phyloP scores from a whole-genome alignment of 169 alveolate species.

The Cryptosporidium sp. region DNA sequence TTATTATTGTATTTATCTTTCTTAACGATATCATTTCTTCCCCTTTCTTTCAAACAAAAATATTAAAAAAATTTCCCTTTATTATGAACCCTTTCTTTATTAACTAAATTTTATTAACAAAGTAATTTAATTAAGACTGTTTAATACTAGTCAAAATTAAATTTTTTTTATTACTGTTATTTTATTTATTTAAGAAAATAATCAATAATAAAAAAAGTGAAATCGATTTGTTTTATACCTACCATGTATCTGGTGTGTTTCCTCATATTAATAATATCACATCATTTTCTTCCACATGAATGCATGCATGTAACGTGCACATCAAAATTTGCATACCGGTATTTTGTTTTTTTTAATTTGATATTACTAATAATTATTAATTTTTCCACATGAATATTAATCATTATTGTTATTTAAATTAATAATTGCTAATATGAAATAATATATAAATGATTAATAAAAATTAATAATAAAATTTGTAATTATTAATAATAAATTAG shows the following conservation, averaged over 20 bases:
- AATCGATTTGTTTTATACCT: background rate
- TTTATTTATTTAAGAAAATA: slow-evolving; percentile 8
- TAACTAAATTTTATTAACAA: background rate
- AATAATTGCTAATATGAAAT: too few species aligned
- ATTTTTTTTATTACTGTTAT: slow-evolving; percentile 20
- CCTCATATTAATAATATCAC: slow-evolving; percentile 18
- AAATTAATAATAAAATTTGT: background rate
- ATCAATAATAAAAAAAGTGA: slow-evolving; percentile 27
- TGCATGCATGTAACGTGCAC: slow-evolving; percentile 59
- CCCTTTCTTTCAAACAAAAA: background rate
- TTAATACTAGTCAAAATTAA: slow-evolving; percentile 1
- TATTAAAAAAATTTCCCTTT: background rate
- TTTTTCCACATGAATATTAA: slow-evolving; percentile 19
- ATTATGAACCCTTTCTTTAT: background rate
- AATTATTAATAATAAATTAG: background rate
- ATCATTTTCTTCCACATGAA: slow-evolving; percentile 36
- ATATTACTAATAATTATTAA: background rate
- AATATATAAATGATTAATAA: background rate
- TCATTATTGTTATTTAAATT: background rate
- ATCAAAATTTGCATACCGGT: slow-evolving; percentile 29
- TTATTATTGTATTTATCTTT: slow-evolving; percentile 9
- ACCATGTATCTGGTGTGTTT: slow-evolving; percentile 18
- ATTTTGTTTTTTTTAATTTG: background rate
- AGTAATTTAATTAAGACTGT: slow-evolving; percentile 13
- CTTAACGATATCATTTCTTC: slow-evolving; percentile 22